phyloP scores from a whole-genome alignment of 106 monocot genomes.

The Agapanthus africanus region DNA sequence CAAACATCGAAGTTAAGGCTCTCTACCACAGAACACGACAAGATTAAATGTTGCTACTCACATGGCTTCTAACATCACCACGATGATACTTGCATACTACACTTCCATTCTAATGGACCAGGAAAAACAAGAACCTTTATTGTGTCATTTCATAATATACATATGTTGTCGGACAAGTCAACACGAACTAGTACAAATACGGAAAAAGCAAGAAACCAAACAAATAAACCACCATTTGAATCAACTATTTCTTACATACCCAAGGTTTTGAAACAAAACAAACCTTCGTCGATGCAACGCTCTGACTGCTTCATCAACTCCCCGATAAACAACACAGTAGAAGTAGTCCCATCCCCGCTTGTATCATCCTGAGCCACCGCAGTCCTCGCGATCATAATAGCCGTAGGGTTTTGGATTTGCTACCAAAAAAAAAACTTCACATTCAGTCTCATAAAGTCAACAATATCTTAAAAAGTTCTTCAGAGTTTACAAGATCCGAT shows the following conservation, averaged over 20 bases:
- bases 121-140: neutral
- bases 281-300: conserved; percentile 88
- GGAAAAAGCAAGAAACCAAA: neutral
- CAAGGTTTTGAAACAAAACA: conserved; percentile 7
- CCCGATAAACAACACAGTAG: conserved; percentile 90
- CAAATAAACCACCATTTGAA: neutral
- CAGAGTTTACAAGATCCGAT: neutral
- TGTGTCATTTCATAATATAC: too few species aligned
- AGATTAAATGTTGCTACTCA: neutral
- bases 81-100: neutral
- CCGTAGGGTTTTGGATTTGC: conserved; percentile 97
- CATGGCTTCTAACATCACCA: neutral
- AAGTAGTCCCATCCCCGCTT: conserved; percentile 86
- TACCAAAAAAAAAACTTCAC: conserved; percentile 14
- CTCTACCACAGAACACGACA: neutral
- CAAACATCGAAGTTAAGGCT: neutral
- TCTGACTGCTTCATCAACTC: conserved; percentile 98
- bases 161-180: too few species aligned
- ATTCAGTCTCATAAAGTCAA: neutral
- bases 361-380: conserved; percentile 89
- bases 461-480: conserved; percentile 3
- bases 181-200: too few species aligned
- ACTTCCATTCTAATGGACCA: neutral
- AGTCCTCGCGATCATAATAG: conserved; percentile 92
- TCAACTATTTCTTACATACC: neutral